Evolutionary conservation across 164 flowering plant species (phyloP), one percentile per base, ranked within the genome.

Genomic region (Umbellularia californica): DNA sequence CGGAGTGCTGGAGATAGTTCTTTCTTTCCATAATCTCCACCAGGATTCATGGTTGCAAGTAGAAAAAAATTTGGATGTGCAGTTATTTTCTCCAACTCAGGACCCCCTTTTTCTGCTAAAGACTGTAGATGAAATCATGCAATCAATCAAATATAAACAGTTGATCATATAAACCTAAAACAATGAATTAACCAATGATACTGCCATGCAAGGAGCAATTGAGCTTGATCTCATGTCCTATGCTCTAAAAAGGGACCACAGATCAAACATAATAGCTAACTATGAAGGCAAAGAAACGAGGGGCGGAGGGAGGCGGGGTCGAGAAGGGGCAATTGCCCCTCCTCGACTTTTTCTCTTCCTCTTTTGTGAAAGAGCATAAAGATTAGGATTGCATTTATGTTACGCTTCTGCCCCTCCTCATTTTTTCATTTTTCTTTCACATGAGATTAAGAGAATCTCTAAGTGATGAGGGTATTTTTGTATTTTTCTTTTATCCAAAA

Each of bases 11-110:
- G 99, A 55, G 99, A 95, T 60, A 95, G 75, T 75, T 95, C 99
- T 68, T 95, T 95, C 82, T 93, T 95, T 65, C 99, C 99, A 88
- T 83, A 93, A 81, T 95, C 99, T 73, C 99, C 99, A 68, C 99
- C 99, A 74, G 99, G 99, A 77, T 95, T 95, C 99, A 95, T 95
- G 55, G 99, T 95, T 69, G 98, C 99, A 68, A 95, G 91, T 70
- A 95, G 80, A 70, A 89, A 88, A 78, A 95, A 95, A 27, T 88
- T 81, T 14, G 76, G 79, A 81, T 90, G 88, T 50, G 98, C 98
- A 50, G 81, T 82, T 23, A 93, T 70, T 58, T 67, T 83, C 83
- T 95, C 97, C 80, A 92, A 60, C 65, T 74, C 72, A 72, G 89
- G 27, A 23, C 96, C 99, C 66, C 99, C 99, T 83, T 92, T 95